phyloP scores from a whole-genome alignment of 2,329 filamentous ascomycete species.

The Aureobasidium sp. region DNA sequence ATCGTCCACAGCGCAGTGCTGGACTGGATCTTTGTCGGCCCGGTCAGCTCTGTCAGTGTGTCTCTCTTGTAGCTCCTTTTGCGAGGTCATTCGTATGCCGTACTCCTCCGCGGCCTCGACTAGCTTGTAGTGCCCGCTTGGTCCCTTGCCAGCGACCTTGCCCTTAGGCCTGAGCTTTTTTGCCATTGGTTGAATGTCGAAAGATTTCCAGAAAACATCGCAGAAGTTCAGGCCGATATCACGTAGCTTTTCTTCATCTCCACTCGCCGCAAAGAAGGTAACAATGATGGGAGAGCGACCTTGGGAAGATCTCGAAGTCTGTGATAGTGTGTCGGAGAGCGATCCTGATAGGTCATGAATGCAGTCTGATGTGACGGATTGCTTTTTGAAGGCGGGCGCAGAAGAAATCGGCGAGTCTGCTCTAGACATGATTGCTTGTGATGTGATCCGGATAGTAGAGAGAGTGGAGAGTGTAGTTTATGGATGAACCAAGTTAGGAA shows the following conservation, averaged over 20 bases:
- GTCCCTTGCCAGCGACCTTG: background rate
- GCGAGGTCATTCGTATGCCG: background rate
- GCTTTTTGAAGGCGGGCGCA: too few species aligned
- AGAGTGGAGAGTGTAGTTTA: too few species aligned
- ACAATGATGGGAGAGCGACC: background rate
- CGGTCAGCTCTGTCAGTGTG: background rate
- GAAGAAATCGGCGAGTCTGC: too few species aligned
- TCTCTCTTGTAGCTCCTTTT: background rate
- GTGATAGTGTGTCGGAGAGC: too few species aligned
- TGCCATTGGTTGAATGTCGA: background rate
- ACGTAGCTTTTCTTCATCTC: background rate
- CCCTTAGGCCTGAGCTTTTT: background rate
- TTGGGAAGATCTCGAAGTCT: too few species aligned
- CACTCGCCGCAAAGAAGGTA: background rate
- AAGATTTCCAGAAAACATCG: background rate
- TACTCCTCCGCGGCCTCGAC: background rate
- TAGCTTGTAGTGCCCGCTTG: background rate
- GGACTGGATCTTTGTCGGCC: background rate
- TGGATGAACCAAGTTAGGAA: too few species aligned
- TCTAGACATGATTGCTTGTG: too few species aligned
- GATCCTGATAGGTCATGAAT: too few species aligned
- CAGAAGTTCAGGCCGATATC: background rate
- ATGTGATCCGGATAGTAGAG: too few species aligned
- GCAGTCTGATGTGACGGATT: too few species aligned
- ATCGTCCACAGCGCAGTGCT: background rate